Percentiles rank a stretch among this genome's conserved stretches.
These are phyloP conservation scores for Aurifilum marmelostoma DNA, from an alignment of 2,329 filamentous ascomycete genomes.

Conservation along the genomic window DNA sequence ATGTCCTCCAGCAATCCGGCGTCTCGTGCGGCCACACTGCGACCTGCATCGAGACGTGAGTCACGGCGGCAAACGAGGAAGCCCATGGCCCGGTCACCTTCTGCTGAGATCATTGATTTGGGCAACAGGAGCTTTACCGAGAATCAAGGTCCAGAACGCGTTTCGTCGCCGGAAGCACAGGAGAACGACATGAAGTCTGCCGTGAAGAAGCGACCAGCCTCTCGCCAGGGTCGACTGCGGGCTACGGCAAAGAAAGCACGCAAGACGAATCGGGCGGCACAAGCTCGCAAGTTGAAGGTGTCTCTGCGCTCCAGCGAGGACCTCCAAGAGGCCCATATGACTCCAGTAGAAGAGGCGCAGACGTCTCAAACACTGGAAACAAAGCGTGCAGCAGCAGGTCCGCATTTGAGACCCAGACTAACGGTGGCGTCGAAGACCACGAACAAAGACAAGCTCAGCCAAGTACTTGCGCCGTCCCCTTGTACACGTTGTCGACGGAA, in stretches of 20 bases:
- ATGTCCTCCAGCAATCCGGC: too few species aligned
- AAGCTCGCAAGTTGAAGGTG: not conserved
- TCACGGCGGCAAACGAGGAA: not conserved
- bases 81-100: not conserved
- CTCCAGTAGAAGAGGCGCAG: not conserved
- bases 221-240: not conserved
- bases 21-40: not conserved
- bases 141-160: not conserved
- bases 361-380: not conserved
- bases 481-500: constrained; percentile 22
- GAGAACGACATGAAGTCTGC: not conserved
- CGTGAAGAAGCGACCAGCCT: constrained; percentile 1
- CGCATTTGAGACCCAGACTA: not conserved
- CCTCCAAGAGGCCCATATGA: not conserved
- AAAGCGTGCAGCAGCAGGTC: not conserved
- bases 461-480: not conserved
- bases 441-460: not conserved
- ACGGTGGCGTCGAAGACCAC: not conserved
- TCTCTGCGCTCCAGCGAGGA: not conserved
- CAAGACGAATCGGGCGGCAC: constrained; percentile 1
- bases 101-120: not conserved
- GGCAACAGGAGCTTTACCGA: not conserved
- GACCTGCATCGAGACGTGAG: not conserved
- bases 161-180: not conserved
- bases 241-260: not conserved